Base-by-base conservation (phyloP, 176 grass and related monocot species). In the Thinopyrum elongatum region DNA sequence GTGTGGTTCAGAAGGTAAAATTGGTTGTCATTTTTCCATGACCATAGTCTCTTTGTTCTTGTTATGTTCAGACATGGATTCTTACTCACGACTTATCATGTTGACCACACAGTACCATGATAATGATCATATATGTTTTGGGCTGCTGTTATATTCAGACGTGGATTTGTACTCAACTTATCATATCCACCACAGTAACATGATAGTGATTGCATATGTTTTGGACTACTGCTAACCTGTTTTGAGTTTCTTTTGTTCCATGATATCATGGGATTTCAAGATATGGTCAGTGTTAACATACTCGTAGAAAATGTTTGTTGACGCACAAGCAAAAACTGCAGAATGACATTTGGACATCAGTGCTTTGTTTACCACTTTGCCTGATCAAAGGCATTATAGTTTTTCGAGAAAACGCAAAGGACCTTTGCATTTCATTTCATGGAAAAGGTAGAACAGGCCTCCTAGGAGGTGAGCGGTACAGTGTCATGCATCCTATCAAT, bases 1-100 rank as follows among this genome's bases (percentile, higher is more conserved):
- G 96, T 80, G 96, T 98, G 75, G 96, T 98, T 90, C 96, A 98
- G 87, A 98, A 98, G 96, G 96, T 98, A 94, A 60, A 26, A 59
- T 73, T 78, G 25, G 46, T 27, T 34, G 25, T 51, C 51, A 76
- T 36, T 10, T 46, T 85, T 55, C 3, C 34, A 76, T 30, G 72
- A 6, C 36, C 46, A 1, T 42, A 15, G 19, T 69, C 15, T 86
- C 6, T 26, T 74, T 85, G 8, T 76, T 55, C 26, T 66, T 33
- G 36, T 77, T 82, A 38, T 80, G 39, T 89, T 39, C 7, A 47
- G 70, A 47, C 23, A 28, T 47, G 39, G 11, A 28, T 27, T 74
- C 70, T 74, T 74, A 46, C 70, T 74, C 70, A 82, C 9, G 12
- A 12, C 22, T 4, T 44, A 11, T 74, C 58, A 17, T 90, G 29